Conservation (phyloP, 108 stramenopile species). For the Discostella stelligeroides region DNA sequence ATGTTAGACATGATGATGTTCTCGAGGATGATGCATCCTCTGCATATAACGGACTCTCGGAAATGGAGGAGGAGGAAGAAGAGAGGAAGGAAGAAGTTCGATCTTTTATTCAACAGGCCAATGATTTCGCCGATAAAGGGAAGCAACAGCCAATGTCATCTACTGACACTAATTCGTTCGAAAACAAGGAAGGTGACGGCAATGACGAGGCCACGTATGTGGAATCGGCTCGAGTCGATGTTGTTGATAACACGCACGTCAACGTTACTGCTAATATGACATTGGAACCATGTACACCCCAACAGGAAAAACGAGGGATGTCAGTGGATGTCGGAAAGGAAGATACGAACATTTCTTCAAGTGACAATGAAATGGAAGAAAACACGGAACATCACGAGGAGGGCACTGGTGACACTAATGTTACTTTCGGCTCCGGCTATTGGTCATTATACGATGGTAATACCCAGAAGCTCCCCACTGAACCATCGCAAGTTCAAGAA, state of each 20-base stretch:
- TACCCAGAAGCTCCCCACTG: constrained; percentile 35
- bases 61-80: constrained; percentile 12
- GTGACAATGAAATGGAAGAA: not conserved
- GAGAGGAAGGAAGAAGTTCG: too few species aligned
- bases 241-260: not conserved
- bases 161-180: too few species aligned
- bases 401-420: constrained; percentile 14
- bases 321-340: not conserved
- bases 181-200: too few species aligned
- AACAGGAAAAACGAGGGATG: not conserved
- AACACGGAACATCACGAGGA: not conserved
- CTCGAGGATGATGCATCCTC: not conserved
- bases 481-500: constrained; percentile 15
- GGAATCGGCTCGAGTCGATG: not conserved
- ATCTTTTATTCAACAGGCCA: too few species aligned
- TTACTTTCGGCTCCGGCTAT: constrained; percentile 13
- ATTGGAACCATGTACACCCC: not conserved
- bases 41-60: not conserved
- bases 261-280: not conserved
- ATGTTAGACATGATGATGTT: too few species aligned
- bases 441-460: constrained; percentile 43
- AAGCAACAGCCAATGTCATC: too few species aligned
- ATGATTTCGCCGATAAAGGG: too few species aligned
- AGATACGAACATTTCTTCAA: not conserved
- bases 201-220: too few species aligned